Conservation (phyloP, 768 basidiomycete genomes). For the Boletus fagicola region DNA sequence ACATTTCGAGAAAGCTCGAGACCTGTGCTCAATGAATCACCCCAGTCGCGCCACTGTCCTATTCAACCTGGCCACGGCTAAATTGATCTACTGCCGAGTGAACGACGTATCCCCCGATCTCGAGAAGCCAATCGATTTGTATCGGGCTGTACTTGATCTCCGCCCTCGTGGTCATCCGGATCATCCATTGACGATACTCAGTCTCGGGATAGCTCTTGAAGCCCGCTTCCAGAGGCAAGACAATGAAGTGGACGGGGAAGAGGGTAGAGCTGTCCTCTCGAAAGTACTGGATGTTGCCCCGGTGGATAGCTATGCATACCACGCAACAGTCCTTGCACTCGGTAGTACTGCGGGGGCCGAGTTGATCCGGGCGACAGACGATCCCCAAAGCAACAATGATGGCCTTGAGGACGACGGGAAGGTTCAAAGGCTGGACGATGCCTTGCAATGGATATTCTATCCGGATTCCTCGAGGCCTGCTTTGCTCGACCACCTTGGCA, state of each 20-base stretch:
- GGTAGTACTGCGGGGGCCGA: background rate
- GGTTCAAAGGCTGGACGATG: background rate
- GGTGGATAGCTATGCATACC: background rate
- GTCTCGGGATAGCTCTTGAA: background rate
- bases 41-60: background rate
- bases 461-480: background rate
- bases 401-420: background rate
- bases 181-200: background rate
- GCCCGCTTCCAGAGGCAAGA: background rate
- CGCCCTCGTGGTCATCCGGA: background rate
- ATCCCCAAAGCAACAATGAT: background rate
- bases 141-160: no score
- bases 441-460: no score
- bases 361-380: background rate
- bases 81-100: no score
- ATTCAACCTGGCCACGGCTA: background rate
- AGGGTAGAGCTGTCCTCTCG: background rate
- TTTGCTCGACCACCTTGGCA: background rate
- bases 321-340: background rate
- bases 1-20: background rate
- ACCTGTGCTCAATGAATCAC: background rate
- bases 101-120: no score
- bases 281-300: background rate
- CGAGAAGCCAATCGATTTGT: no score
- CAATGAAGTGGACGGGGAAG: background rate